Evolutionary conservation across 164 flowering plant species (phyloP).

Genomic region (Buxus sempervirens): DNA sequence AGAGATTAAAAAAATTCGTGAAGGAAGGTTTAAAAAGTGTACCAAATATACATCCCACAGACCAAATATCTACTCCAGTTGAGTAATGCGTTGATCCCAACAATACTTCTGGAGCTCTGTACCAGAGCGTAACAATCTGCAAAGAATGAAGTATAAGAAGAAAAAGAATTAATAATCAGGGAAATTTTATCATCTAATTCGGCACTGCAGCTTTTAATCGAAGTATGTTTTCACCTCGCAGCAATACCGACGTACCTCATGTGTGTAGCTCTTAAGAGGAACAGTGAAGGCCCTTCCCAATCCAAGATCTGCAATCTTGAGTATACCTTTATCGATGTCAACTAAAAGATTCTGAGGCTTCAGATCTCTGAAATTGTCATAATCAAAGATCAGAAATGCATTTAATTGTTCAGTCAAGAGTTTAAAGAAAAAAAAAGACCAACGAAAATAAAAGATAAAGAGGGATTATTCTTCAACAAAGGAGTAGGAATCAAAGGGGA

Average conservation of each 20-base stretch:
- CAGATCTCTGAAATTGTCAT: constrained; percentile 83
- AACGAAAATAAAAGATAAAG: no score
- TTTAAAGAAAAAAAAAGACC: no score
- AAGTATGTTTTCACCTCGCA: neutral
- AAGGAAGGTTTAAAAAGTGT: neutral
- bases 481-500: neutral
- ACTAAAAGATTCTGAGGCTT: constrained; percentile 94
- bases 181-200: no score
- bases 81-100: constrained; percentile 88
- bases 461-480: no score
- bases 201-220: neutral
- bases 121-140: constrained; percentile 96
- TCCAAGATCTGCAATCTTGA: constrained; percentile 97
- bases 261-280: constrained; percentile 95
- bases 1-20: neutral
- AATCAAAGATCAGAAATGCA: no score
- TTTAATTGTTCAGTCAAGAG: no score
- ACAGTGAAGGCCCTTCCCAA: constrained; percentile 93
- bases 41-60: constrained; percentile 98
- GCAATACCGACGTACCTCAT: constrained; percentile 46
- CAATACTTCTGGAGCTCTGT: constrained; percentile 92
- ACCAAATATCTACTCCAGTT: constrained; percentile 97
- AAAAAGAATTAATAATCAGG: neutral
- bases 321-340: constrained; percentile 78
- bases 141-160: neutral